Evolutionary conservation across 139 green algal genomes (phyloP), one percentile per base, ranked within the genome.

Genomic region (Chlorella vulgaris): DNA sequence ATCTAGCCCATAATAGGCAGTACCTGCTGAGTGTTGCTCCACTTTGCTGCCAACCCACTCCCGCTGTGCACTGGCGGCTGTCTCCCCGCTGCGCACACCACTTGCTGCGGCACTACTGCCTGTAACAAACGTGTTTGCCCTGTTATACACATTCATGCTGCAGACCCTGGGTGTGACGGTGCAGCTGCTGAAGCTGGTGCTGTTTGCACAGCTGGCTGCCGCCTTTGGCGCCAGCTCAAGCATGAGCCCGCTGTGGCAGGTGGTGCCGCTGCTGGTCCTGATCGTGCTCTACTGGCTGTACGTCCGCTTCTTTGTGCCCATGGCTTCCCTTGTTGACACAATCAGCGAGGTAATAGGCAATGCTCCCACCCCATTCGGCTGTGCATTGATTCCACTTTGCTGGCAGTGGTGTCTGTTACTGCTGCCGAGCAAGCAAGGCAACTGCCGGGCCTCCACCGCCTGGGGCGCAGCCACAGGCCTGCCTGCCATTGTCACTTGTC

Each of bases 261-360:
- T 38, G 47, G 47, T 10, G 22, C 71, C 71, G 10, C 71, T 78
- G 51, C 71, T 78, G 51, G 71, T 78, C 50, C 71, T 78, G 0
- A 78, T 66, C 22, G 18, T 78, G 31, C 4, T 53, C 0, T 78
- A 78, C 51, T 78, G 71, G 71, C 50, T 50, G 2, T 78, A 78
- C 71, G 10, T 78, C 21, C 71, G 71, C 71, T 35, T 78, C 50
- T 78, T 78, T 53, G 71, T 78, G 71, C 71, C 71, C 50, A 58
- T 78, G 4, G 51, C 71, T 33, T 53, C 51, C 21, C 36, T 53
- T 13, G 71, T 19, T 5, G 71, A 78, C 71, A 61, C 66, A 33
- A 26, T 28, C 3, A 35, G 29, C 26, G 71, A 78, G 71, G 71
- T 78, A 50, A 35, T 43, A 2, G n/a, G n/a, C n/a, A n/a, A n/a